A percentile compares a stretch with the other conserved stretches of the same genome.
Evolutionary conservation across 2,329 filamentous ascomycete species (phyloP).

Genomic region (Lachnum nothofagi): DNA sequence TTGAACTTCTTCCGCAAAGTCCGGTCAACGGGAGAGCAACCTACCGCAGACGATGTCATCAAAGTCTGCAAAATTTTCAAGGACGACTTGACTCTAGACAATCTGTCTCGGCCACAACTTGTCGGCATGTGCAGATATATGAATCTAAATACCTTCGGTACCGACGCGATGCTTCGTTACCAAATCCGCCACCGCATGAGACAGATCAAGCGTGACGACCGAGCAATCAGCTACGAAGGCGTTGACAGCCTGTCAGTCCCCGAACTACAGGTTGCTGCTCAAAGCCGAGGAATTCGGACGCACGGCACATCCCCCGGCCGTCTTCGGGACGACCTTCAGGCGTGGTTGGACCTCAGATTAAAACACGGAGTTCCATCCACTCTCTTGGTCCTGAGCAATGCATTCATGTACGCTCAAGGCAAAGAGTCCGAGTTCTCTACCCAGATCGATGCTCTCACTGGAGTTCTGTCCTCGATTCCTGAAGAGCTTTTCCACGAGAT

Average conservation of each 20-base stretch:
- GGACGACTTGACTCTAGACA: slow-evolving; percentile 94
- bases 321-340: slow-evolving; percentile 82
- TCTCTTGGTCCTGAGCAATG: slow-evolving; percentile 89
- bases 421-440: slow-evolving; percentile 78
- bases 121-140: slow-evolving; percentile 98
- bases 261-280: slow-evolving; percentile 88
- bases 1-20: slow-evolving; percentile 96
- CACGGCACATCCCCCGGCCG: slow-evolving; percentile 85
- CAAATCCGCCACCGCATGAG: slow-evolving; percentile 96
- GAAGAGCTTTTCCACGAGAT: slow-evolving; percentile 99
- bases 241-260: slow-evolving; percentile 88
- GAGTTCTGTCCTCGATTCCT: slow-evolving; percentile 88
- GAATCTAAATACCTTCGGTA: slow-evolving; percentile 95
- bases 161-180: slow-evolving; percentile 95
- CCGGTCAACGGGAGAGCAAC: slow-evolving; percentile 81
- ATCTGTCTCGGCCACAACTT: slow-evolving; percentile 88
- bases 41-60: slow-evolving; percentile 86
- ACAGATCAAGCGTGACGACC: slow-evolving; percentile 97
- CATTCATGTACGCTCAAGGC: slow-evolving; percentile 88
- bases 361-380: slow-evolving; percentile 95
- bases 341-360: slow-evolving; percentile 90
- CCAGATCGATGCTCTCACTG: slow-evolving; percentile 88
- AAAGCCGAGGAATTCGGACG: slow-evolving; percentile 85
- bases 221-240: slow-evolving; percentile 87
- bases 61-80: slow-evolving; percentile 99